Conservation (phyloP, 2,329 filamentous ascomycete species). For the Trichoderma guizhouense region DNA sequence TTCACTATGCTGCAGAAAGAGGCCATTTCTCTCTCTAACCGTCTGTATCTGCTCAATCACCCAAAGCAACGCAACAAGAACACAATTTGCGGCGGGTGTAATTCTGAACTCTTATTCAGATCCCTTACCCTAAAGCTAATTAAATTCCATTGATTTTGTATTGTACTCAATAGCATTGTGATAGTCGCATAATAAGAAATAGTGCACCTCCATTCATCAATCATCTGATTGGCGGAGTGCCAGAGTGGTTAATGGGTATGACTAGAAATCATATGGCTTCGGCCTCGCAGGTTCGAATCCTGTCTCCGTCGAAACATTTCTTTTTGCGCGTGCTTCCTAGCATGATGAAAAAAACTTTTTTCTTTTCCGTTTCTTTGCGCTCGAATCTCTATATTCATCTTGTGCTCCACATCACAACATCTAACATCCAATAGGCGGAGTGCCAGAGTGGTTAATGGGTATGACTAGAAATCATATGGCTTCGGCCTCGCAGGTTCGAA, state of each 20-base stretch:
- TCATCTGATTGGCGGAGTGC: background rate
- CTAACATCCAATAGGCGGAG: background rate
- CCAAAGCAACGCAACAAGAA: background rate
- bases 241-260: constrained; percentile 11
- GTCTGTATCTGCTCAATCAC: background rate
- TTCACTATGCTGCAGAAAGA: background rate
- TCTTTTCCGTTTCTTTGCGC: background rate
- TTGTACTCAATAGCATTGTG: background rate
- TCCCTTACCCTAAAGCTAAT: background rate
- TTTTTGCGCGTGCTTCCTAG: background rate
- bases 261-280: constrained; percentile 18
- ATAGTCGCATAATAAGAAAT: background rate
- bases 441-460: constrained; percentile 7
- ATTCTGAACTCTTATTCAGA: background rate
- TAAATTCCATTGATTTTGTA: background rate
- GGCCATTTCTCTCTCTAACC: background rate
- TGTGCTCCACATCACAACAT: background rate
- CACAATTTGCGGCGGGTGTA: background rate
- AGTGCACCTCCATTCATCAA: background rate
- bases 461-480: constrained; percentile 18
- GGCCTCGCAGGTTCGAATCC: constrained; percentile 16
- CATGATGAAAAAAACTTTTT: background rate
- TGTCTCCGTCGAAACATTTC: constrained; percentile 13
- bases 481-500: constrained; percentile 17
- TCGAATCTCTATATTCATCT: background rate